Evolutionary conservation across 768 basidiomycete species (phyloP).

Genomic region (Cystobasidiopsis lactophilus): DNA sequence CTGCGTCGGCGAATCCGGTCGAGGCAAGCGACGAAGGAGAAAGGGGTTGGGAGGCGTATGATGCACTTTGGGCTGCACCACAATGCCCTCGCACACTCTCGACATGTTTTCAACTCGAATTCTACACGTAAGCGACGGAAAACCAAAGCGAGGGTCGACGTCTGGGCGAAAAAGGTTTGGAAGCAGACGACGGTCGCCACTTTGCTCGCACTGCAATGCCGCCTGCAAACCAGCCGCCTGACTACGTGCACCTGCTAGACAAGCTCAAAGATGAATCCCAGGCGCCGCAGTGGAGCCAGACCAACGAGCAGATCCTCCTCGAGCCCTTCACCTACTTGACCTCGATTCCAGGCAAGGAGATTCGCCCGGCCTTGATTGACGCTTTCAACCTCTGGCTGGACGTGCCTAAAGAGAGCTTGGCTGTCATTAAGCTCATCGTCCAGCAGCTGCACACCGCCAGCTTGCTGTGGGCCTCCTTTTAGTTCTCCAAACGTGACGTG

Average conservation of each 20-base stretch:
- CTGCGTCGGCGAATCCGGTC: no score
- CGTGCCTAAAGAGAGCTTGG: slow-evolving; percentile 49
- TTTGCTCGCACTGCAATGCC: no score
- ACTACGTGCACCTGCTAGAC: background rate
- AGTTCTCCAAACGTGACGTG: background rate
- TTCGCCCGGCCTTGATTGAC: slow-evolving; percentile 62
- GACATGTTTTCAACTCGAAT: no score
- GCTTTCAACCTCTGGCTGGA: slow-evolving; percentile 85
- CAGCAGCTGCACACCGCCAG: slow-evolving; percentile 88
- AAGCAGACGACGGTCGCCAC: no score
- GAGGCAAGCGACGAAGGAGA: no score
- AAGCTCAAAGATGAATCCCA: background rate
- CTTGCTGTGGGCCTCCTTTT: slow-evolving; percentile 40
- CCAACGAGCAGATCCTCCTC: slow-evolving; percentile 33
- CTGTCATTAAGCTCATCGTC: slow-evolving; percentile 55
- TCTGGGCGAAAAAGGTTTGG: no score
- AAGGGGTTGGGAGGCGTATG: no score
- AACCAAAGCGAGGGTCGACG: no score
- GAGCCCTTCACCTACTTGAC: slow-evolving; percentile 75
- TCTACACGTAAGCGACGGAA: no score
- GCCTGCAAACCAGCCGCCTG: no score
- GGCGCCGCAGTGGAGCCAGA: background rate
- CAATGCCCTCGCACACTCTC: no score
- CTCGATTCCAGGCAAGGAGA: slow-evolving; percentile 75
- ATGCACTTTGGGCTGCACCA: no score